Percentiles rank a stretch among this genome's conserved stretches.
phyloP scores from a whole-genome alignment of 768 basidiomycete species.

The Punctularia strigosozonata region DNA sequence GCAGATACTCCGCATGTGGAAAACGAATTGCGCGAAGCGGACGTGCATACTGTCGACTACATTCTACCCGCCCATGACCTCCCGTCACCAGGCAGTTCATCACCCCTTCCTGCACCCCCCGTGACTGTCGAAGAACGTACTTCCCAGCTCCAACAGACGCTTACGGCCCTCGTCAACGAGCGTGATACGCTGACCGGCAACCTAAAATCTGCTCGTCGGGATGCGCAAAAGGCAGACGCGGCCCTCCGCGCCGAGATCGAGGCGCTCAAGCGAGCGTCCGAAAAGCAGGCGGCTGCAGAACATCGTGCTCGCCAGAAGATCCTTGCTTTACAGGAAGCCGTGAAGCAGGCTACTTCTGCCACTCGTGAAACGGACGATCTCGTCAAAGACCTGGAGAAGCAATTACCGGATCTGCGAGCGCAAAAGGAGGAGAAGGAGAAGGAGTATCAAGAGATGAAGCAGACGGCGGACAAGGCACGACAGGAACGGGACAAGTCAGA shows the following conservation, averaged over 20 bases:
- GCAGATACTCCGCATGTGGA: background rate
- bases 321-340: constrained; percentile 79
- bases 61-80: constrained; percentile 1
- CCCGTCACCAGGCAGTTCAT: constrained; percentile 6
- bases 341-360: constrained; percentile 52
- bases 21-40: background rate
- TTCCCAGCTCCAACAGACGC: constrained; percentile 50
- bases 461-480: constrained; percentile 32
- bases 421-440: constrained; percentile 32
- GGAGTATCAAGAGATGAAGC: constrained; percentile 28
- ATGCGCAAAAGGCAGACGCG: constrained; percentile 76
- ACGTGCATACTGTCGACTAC: background rate
- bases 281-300: constrained; percentile 67
- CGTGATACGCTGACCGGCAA: constrained; percentile 54
- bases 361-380: constrained; percentile 33
- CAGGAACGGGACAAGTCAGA: constrained; percentile 36
- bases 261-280: constrained; percentile 67
- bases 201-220: constrained; percentile 69
- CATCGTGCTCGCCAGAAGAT: constrained; percentile 77
- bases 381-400: constrained; percentile 24
- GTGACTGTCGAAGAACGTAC: constrained; percentile 59
- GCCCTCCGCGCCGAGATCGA: constrained; percentile 79
- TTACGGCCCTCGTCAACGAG: constrained; percentile 53
- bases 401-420: constrained; percentile 25
- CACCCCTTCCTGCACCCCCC: constrained; percentile 16